Conservation (phyloP, 441 rosid species). For the Francoa sonchifolia region DNA sequence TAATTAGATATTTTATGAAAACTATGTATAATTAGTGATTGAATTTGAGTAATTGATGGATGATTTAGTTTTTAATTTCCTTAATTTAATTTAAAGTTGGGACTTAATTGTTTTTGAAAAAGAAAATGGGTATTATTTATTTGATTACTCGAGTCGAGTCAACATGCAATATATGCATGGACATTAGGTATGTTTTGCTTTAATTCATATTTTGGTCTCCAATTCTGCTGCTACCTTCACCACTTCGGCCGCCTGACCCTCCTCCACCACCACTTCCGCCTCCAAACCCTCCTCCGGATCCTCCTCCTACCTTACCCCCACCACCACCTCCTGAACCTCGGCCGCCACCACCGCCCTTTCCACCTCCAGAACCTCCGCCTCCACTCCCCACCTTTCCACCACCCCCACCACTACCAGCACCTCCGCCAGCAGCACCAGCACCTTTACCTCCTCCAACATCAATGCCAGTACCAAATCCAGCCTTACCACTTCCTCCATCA, state of each 20-base stretch:
- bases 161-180: neutral
- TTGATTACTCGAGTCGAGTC: no score
- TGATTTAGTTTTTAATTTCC: no score
- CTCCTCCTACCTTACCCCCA: neutral
- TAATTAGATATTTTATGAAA: no score
- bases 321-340: neutral
- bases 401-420: neutral
- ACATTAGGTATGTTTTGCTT: no score
- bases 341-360: neutral
- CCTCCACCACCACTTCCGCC: neutral
- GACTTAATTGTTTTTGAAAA: no score
- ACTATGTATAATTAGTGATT: no score
- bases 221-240: neutral
- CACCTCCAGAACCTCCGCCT: neutral
- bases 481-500: neutral
- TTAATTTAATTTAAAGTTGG: no score
- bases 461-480: neutral
- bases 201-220: no score
- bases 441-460: neutral
- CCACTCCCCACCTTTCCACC: neutral
- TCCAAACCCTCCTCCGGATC: neutral
- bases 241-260: conserved; percentile 2
- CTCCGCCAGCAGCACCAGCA: neutral
- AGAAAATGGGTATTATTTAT: no score
- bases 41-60: no score